Evolutionary conservation across 495 filamentous ascomycete genomes (phyloP), one percentile per base, ranked within the genome.

Genomic region (Podospora pseudopauciseta): DNA sequence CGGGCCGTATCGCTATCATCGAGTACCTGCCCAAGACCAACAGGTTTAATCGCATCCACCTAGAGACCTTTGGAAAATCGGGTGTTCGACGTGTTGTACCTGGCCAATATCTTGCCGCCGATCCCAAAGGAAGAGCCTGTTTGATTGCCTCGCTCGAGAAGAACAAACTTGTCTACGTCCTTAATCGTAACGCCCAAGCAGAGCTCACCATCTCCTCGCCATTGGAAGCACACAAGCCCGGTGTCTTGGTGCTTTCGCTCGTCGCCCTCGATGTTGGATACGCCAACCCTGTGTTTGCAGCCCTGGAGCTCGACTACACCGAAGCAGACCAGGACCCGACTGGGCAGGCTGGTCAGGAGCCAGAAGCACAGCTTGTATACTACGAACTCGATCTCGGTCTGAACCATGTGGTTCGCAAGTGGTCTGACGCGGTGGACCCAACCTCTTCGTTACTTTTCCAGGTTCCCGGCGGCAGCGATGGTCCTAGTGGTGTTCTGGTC

Each of bases 111-210:
- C 84, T 99, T 20, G 95, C 93, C 2, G 90, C 90, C 9, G 96
- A 99, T 77, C 96, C 96, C 9, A 96, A 96, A 77, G 96, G 96
- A 54, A 86, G 96, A 78, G 96, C 96, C 49, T 97, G 93, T 77
- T 84, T 99, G 71, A 92, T 97, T 62, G 92, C 96, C 6, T 92
- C 93, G 9, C 85, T 95, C 67, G 96, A 99, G 80, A 99, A 99
- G 87, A 98, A 98, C 80, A 98, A 98, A 81, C 91, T 99, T 72
- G 96, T 98, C 75, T 99, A 98, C 79, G 94, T 98, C 74, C 85
- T 99, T 65, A 97, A 97, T 81, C 90, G 96, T 54, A 96, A 97
- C 80, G 86, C 93, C 53, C 92, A 97, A 80, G 93, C 92, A 39
- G 93, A 97, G 76, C 85, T 98, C 74, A 95, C 93, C 28, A 98